Evolutionary conservation across 2,329 filamentous ascomycete species (phyloP).

Genomic region (Penicillium sp.): DNA sequence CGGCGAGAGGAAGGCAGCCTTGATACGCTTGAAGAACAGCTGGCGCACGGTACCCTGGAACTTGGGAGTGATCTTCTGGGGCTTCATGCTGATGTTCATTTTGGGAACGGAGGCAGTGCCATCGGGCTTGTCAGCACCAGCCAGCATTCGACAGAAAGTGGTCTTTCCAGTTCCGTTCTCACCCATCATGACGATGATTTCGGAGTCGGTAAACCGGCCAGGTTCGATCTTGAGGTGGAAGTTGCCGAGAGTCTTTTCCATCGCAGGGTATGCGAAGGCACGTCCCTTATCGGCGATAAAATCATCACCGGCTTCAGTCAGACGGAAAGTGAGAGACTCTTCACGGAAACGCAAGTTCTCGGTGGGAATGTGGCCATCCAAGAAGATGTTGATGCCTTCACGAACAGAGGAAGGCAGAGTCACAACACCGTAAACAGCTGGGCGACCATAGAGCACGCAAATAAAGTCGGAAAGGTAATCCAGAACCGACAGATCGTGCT

Average conservation of each 20-base stretch:
- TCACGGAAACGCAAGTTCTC: constrained; percentile 98
- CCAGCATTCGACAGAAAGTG: constrained; percentile 94
- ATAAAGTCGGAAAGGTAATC: constrained; percentile 99
- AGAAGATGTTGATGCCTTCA: constrained; percentile 99
- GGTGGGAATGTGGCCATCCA: constrained; percentile 95
- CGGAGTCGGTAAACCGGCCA: constrained; percentile 92
- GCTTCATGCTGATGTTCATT: constrained; percentile 99
- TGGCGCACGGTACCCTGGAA: constrained; percentile 96
- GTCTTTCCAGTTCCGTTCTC: constrained; percentile 99
- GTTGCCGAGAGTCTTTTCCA: constrained; percentile 88
- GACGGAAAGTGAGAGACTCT: constrained; percentile 92
- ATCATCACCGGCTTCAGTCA: constrained; percentile 84
- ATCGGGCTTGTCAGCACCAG: constrained; percentile 90
- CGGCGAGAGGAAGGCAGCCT: constrained; percentile 89
- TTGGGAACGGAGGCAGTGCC: constrained; percentile 72
- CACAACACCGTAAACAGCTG: constrained; percentile 95
- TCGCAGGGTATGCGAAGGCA: constrained; percentile 80
- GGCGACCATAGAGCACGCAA: constrained; percentile 92
- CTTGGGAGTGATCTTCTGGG: constrained; percentile 98
- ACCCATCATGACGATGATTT: constrained; percentile 99
- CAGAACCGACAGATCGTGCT: constrained; percentile 97
- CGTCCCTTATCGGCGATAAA: constrained; percentile 79
- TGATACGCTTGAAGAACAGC: constrained; percentile 99
- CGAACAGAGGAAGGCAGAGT: constrained; percentile 93
- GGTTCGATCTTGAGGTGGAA: constrained; percentile 80